Conservation (phyloP, 768 basidiomycete genomes). For the Xerocomellus amylosporus region DNA sequence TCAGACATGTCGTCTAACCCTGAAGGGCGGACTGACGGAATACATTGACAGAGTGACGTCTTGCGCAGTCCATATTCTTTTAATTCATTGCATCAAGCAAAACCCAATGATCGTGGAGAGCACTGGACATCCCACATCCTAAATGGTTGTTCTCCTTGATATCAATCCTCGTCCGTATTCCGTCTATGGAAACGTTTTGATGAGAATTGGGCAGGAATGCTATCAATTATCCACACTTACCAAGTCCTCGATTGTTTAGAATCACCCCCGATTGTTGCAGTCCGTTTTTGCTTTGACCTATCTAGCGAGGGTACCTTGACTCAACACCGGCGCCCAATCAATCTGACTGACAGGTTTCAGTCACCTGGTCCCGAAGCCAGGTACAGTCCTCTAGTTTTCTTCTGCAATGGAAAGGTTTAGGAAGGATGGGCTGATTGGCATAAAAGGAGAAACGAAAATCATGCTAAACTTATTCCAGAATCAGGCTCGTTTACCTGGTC, state of each 20-base stretch:
- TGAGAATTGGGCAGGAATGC: slow-evolving; percentile 9
- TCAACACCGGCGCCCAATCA: neutral
- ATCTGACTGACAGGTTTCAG: too few species aligned
- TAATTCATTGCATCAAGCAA: too few species aligned
- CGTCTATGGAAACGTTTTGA: neutral
- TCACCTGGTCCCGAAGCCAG: neutral
- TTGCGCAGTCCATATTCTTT: neutral
- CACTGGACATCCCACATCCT: too few species aligned
- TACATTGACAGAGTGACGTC: neutral
- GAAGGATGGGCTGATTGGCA: neutral
- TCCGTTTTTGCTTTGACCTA: neutral
- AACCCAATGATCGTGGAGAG: slow-evolving; percentile 9
- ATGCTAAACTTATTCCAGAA: neutral
- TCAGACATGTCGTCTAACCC: too few species aligned
- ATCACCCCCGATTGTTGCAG: neutral
- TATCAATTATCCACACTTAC: slow-evolving; percentile 15
- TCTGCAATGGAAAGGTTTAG: neutral
- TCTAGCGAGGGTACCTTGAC: neutral
- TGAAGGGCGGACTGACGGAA: neutral
- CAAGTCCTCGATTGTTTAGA: too few species aligned
- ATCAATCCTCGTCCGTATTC: too few species aligned
- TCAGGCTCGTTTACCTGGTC: neutral
- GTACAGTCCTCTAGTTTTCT: neutral
- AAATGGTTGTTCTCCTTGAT: too few species aligned
- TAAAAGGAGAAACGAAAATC: neutral